Conservation (phyloP, 2,329 filamentous ascomycete species). For the Rhynchosporium agropyri region DNA sequence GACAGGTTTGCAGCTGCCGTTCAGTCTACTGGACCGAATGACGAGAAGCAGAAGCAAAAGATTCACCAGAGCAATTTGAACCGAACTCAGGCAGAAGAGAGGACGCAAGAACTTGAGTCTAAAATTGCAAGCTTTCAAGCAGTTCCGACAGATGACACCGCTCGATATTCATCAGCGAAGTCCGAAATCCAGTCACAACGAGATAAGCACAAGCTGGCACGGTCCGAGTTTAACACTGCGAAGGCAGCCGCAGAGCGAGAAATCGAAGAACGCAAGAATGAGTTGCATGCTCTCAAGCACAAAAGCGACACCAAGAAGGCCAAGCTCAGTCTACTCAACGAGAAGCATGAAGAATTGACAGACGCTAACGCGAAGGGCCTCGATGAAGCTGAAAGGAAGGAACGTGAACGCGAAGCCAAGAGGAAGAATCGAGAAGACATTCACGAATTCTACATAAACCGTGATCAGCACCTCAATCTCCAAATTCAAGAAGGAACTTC, state of each 20-base stretch:
- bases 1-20: slow-evolving; percentile 67
- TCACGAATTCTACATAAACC: slow-evolving; percentile 34
- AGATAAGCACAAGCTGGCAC: slow-evolving; percentile 48
- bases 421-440: slow-evolving; percentile 35
- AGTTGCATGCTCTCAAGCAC: slow-evolving; percentile 63
- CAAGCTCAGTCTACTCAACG: slow-evolving; percentile 72
- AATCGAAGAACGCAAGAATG: slow-evolving; percentile 63
- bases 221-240: slow-evolving; percentile 59
- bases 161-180: slow-evolving; percentile 55
- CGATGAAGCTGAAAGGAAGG: slow-evolving; percentile 42
- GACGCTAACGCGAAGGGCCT: slow-evolving; percentile 65
- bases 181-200: slow-evolving; percentile 55
- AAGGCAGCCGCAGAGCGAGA: slow-evolving; percentile 65
- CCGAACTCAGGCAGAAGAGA: slow-evolving; percentile 66
- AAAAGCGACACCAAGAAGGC: slow-evolving; percentile 74
- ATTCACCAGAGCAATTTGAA: slow-evolving; percentile 75
- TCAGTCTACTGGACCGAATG: slow-evolving; percentile 69
- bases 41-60: slow-evolving; percentile 76
- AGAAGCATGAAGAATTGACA: slow-evolving; percentile 70
- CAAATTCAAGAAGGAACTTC: slow-evolving; percentile 27
- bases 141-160: slow-evolving; percentile 64
- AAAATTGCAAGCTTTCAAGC: slow-evolving; percentile 67
- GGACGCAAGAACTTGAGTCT: slow-evolving; percentile 55
- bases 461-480: slow-evolving; percentile 29
- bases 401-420: slow-evolving; percentile 38